Percentiles rank a stretch among this genome's conserved stretches.
These are phyloP conservation scores for Leccinum subgranulosum DNA, from an alignment of 768 basidiomycete genomes.

Conservation along the genomic window DNA sequence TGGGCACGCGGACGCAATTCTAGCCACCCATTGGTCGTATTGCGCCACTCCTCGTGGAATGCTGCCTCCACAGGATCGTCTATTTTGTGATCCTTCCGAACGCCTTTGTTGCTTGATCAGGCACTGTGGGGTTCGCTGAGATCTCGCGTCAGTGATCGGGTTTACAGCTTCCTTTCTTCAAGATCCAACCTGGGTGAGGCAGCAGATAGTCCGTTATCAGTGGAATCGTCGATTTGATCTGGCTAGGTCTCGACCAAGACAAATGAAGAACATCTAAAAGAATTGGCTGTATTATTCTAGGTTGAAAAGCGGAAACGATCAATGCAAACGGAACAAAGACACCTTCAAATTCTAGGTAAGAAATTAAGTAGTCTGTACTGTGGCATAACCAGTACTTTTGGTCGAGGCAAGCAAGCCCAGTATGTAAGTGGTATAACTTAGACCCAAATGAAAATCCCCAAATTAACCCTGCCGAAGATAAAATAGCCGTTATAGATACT, in stretches of 20 bases:
- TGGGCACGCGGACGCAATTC: not conserved
- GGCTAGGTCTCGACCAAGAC: slow-evolving; percentile 7
- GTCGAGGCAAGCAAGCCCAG: slow-evolving; percentile 4
- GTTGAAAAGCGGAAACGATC: slow-evolving; percentile 10
- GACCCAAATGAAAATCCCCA: slow-evolving; percentile 16
- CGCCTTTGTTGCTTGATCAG: slow-evolving; percentile 8
- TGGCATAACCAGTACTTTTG: slow-evolving; percentile 24
- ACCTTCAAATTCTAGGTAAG: slow-evolving; percentile 3
- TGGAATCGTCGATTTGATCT: slow-evolving; percentile 11
- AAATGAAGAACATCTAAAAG: slow-evolving; percentile 1
- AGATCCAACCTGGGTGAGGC: not conserved
- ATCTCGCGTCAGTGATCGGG: slow-evolving; percentile 20
- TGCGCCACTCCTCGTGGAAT: slow-evolving; percentile 21
- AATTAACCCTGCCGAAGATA: slow-evolving; percentile 25
- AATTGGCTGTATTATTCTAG: slow-evolving; percentile 5
- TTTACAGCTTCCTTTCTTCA: not conserved
- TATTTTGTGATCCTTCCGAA: slow-evolving; percentile 10
- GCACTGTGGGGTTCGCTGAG: slow-evolving; percentile 21
- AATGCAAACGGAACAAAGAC: slow-evolving; percentile 13
- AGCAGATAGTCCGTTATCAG: slow-evolving; percentile 2
- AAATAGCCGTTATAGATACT: slow-evolving; percentile 12
- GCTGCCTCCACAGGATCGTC: slow-evolving; percentile 4
- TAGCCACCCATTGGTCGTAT: not conserved
- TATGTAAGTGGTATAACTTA: slow-evolving; percentile 28
- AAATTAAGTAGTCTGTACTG: slow-evolving; percentile 15